Evolutionary conservation across 2,329 filamentous ascomycete species (phyloP).

Genomic region (Clarireedia homoeocarpa): DNA sequence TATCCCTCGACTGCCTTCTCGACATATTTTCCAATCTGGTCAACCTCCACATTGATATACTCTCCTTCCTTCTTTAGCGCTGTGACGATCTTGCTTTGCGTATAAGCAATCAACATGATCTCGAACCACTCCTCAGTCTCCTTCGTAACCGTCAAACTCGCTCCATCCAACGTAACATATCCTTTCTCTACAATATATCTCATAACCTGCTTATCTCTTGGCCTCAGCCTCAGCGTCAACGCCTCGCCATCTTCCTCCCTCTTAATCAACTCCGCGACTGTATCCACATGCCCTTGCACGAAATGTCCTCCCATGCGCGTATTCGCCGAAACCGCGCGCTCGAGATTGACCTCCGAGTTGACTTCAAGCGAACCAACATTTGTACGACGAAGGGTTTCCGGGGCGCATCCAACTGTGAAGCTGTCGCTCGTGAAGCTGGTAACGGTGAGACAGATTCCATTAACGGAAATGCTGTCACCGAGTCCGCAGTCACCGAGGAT

Average conservation of each 20-base stretch:
- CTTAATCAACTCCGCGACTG: slow-evolving; percentile 66
- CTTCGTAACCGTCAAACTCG: slow-evolving; percentile 83
- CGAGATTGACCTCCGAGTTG: slow-evolving; percentile 74
- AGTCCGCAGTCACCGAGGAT: slow-evolving; percentile 76
- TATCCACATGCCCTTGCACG: slow-evolving; percentile 96
- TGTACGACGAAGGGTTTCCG: slow-evolving; percentile 91
- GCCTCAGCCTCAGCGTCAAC: slow-evolving; percentile 74
- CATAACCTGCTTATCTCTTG: slow-evolving; percentile 60
- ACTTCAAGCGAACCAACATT: slow-evolving; percentile 72
- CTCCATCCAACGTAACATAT: slow-evolving; percentile 88
- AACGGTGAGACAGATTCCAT: slow-evolving; percentile 92
- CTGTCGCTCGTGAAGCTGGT: slow-evolving; percentile 53
- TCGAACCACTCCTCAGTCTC: slow-evolving; percentile 84
- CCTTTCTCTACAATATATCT: slow-evolving; percentile 94
- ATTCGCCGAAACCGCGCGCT: slow-evolving; percentile 81
- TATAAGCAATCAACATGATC: slow-evolving; percentile 96
- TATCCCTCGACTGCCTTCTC: slow-evolving; percentile 85
- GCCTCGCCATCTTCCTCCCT: slow-evolving; percentile 82
- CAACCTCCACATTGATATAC: slow-evolving; percentile 32
- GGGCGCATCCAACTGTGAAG: slow-evolving; percentile 91
- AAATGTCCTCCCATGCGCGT: slow-evolving; percentile 98
- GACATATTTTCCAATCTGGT: slow-evolving; percentile 64
- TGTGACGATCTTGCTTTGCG: slow-evolving; percentile 75
- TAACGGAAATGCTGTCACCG: slow-evolving; percentile 91
- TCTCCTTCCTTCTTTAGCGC: slow-evolving; percentile 31